Conservation (phyloP, 495 filamentous ascomycete species). For the Penicilliopsis zonata region DNA sequence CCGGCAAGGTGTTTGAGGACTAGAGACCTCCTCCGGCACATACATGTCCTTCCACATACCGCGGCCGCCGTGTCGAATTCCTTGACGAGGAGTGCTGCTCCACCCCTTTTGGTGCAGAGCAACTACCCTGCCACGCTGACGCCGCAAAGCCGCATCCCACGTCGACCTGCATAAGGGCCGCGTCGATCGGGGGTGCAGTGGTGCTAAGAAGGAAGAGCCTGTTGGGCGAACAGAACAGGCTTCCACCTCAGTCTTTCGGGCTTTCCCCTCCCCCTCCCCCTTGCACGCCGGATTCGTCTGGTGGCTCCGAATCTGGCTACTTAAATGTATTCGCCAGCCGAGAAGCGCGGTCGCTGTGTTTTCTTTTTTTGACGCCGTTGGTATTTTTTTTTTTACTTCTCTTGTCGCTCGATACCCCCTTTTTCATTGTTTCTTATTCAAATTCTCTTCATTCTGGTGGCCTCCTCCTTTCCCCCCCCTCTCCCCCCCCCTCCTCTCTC, state of each 20-base stretch:
- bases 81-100: neutral
- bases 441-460: slow-evolving; percentile 15
- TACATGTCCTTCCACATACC: slow-evolving; percentile 3
- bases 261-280: slow-evolving; percentile 5
- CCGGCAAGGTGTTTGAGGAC: too few relatives aligned
- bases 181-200: slow-evolving; percentile 21
- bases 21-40: too few relatives aligned
- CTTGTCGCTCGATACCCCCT: slow-evolving; percentile 9
- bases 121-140: neutral
- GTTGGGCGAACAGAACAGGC: too few relatives aligned
- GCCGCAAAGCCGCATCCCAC: slow-evolving; percentile 8
- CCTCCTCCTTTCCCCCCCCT: too few relatives aligned
- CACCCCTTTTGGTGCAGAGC: too few relatives aligned
- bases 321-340: too few relatives aligned
- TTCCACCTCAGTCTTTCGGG: slow-evolving; percentile 2
- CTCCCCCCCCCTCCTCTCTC: slow-evolving; percentile 3
- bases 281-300: slow-evolving; percentile 6
- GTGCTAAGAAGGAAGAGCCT: slow-evolving; percentile 8
- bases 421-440: slow-evolving; percentile 8
- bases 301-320: neutral
- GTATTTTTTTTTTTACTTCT: slow-evolving; percentile 4
- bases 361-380: slow-evolving; percentile 2
- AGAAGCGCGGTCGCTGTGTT: slow-evolving; percentile 1
- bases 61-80: slow-evolving; percentile 1
- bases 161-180: slow-evolving; percentile 28